Evolutionary conservation across 2,329 filamentous ascomycete genomes (phyloP), one percentile per base, ranked within the genome.

Genomic region (Teratosphaeria nubilosa): DNA sequence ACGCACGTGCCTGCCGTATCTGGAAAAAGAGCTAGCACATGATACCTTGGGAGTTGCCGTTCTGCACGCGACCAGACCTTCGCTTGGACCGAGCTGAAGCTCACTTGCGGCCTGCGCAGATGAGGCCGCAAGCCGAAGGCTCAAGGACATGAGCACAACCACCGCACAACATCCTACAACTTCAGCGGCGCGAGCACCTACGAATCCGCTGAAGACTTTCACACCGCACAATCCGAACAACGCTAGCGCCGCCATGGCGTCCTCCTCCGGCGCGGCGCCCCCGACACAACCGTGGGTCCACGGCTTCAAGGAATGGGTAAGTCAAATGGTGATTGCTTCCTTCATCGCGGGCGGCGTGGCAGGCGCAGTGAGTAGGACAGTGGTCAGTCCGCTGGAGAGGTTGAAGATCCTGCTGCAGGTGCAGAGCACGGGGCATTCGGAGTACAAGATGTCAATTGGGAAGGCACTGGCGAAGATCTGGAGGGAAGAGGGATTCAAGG

Each of bases 321-420:
- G 91, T 10, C 88, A 95, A 63, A 91, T 92, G 3, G 86, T 96
- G 45, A 77, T 91, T 34, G 92, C 94, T 50, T 91, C 94, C 34
- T 99, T 99, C 70, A 87, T 95, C 68, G 94, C 90, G 31, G 94
- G 94, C 61, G 94, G 94, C 65, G 85, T 96, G 24, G 94, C 94
- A 16, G 94, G 94, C 59, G 94, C 94, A 51, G 92, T 99, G n/a
- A 97, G 94, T 32, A 85, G 94, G 70, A 99, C 94, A 25, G 92
- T 97, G 53, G 94, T 99, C 4, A 97, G 92, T 16, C 94, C 94
- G 3, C 84, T 99, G 41, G 94, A 99, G 75, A 85, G 94, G 63
- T 81, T 99, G 59, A 97, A 99, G 78, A 99, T 99, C 66, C 80
- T 99, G n/a, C 91, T 96, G 73, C 94, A 99, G 73, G 82, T 99